Evolutionary conservation across 1,284 basidiomycete species (phyloP).

Genomic region (Cryptococcus sp.): DNA sequence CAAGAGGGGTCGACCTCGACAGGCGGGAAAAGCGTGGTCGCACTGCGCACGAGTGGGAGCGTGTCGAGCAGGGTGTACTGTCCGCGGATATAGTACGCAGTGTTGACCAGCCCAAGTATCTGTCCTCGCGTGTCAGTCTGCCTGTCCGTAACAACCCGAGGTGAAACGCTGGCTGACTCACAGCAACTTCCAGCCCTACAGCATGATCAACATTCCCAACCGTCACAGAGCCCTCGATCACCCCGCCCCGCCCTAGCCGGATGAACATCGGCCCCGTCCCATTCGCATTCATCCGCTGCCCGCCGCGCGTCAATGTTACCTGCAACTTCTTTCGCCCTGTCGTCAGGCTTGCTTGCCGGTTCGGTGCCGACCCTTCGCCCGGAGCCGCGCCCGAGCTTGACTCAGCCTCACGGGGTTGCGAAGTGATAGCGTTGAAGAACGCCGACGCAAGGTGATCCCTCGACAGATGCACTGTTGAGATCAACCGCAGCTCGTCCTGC

Average conservation of each 20-base stretch:
- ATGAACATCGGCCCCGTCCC: conserved; percentile 32
- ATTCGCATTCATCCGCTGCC: conserved; percentile 23
- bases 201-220: conserved; percentile 36
- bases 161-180: too few relatives aligned
- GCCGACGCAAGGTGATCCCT: conserved; percentile 33
- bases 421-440: conserved; percentile 28
- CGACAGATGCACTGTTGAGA: conserved; percentile 36
- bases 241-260: conserved; percentile 19
- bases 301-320: conserved; percentile 21
- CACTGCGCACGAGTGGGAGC: conserved; percentile 23
- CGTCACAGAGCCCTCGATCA: conserved; percentile 28
- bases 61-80: conserved; percentile 39
- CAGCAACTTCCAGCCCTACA: conserved; percentile 27
- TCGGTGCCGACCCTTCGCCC: conserved; percentile 2
- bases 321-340: conserved; percentile 32
- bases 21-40: conserved; percentile 16
- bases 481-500: conserved; percentile 29
- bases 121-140: conserved; percentile 1
- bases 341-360: conserved; percentile 1
- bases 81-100: conserved; percentile 33
- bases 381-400: too few relatives aligned
- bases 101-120: conserved; percentile 33
- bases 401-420: conserved; percentile 1
- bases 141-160: too few relatives aligned
- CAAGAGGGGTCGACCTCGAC: neutral